Conservation (phyloP, 306 rosid species). For the Begonia peltatifolia region DNA sequence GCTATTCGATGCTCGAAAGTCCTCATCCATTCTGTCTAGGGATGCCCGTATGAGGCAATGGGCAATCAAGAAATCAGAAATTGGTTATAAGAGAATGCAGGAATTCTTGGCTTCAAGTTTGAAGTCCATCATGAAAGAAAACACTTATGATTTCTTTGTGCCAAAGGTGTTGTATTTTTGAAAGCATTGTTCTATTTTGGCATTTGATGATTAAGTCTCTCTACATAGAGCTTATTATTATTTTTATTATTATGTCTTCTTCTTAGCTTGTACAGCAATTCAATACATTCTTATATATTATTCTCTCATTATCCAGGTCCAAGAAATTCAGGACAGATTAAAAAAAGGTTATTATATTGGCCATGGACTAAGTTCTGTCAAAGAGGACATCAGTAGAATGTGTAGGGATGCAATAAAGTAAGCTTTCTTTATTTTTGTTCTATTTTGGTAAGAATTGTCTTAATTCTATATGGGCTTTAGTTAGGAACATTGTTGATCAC, state of each 20-base stretch:
- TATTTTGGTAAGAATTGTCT: too few species aligned
- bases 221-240: too few species aligned
- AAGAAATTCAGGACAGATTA: slow-evolving; percentile 84
- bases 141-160: slow-evolving; percentile 67
- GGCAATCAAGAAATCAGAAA: slow-evolving; percentile 92
- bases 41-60: slow-evolving; percentile 96
- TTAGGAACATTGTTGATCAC: too few species aligned
- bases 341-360: slow-evolving; percentile 71
- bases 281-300: neutral
- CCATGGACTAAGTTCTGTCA: slow-evolving; percentile 76
- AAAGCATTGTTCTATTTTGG: too few species aligned
- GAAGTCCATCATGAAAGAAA: slow-evolving; percentile 82
- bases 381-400: slow-evolving; percentile 88
- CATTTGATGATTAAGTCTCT: too few species aligned
- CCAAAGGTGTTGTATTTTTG: slow-evolving; percentile 47
- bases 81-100: slow-evolving; percentile 87
- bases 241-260: slow-evolving; percentile 1
- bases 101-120: slow-evolving; percentile 76
- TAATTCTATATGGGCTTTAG: too few species aligned
- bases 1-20: slow-evolving; percentile 86
- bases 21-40: slow-evolving; percentile 95
- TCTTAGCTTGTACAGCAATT: too few species aligned
- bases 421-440: slow-evolving; percentile 10
- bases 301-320: slow-evolving; percentile 46
- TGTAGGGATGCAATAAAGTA: slow-evolving; percentile 97